phyloP scores from a whole-genome alignment of 306 rosid species.

The Senna tora region DNA sequence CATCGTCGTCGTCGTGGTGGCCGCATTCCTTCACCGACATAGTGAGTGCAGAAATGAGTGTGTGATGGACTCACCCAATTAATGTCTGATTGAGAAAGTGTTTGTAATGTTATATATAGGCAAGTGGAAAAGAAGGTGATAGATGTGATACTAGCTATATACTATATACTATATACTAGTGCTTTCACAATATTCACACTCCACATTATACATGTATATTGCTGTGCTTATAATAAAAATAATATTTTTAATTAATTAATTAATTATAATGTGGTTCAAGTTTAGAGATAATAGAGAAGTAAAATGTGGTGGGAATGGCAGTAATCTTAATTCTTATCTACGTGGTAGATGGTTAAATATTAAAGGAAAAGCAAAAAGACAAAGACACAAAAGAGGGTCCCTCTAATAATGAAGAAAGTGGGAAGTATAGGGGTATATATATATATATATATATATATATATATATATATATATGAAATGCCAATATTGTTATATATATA shows the following conservation, averaged over 20 bases:
- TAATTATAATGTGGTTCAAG: no score
- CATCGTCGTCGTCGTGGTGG: conserved; percentile 38
- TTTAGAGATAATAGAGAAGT: no score
- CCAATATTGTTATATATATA: neutral
- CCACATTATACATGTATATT: no score
- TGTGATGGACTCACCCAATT: conserved; percentile 11
- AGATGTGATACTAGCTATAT: no score
- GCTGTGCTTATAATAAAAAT: no score
- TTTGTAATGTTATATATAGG: conserved; percentile 3
- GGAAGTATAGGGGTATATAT: neutral
- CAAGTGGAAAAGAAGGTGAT: no score
- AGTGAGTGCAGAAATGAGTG: neutral
- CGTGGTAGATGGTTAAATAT: neutral
- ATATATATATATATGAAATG: conserved; percentile 5
- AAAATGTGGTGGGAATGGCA: no score
- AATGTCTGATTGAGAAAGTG: neutral
- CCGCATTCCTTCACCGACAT: conserved; percentile 64
- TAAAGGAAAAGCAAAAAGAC: neutral
- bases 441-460: neutral
- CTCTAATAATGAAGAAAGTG: neutral
- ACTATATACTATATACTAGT: no score
- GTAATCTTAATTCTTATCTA: conserved; percentile 13
- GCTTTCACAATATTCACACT: no score
- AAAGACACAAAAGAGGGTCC: conserved; percentile 15
- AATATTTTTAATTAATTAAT: no score